These are phyloP conservation scores for Backusella morwellensis DNA, from an alignment of 192 early-diverging fungal genomes.

Conservation along the genomic window DNA sequence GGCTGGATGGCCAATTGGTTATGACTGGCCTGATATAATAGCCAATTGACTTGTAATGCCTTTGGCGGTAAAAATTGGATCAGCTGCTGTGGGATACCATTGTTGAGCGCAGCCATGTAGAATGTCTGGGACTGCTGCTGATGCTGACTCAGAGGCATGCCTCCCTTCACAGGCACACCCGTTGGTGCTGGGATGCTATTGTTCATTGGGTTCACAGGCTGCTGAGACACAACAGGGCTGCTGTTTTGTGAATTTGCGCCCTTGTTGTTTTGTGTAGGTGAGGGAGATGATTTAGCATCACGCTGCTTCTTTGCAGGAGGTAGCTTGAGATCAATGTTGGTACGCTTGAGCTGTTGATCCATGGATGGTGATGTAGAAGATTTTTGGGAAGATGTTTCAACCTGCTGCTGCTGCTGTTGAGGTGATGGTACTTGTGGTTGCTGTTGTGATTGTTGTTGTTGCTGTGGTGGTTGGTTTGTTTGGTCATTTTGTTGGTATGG, in stretches of 20 bases:
- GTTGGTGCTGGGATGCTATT: not conserved
- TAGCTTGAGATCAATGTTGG: conserved; percentile 31
- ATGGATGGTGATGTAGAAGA: not conserved
- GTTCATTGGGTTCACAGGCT: not conserved
- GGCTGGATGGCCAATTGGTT: conserved; percentile 9
- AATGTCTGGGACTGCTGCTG: conserved; percentile 21
- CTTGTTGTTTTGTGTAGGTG: not conserved
- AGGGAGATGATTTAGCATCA: conserved; percentile 2
- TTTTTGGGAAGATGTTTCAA: not conserved
- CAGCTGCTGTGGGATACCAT: conserved; percentile 27
- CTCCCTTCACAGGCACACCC: conserved; percentile 9
- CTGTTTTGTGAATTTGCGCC: not conserved
- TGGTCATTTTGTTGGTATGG: conserved; percentile 1
- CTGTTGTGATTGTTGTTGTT: not conserved
- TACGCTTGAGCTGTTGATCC: conserved; percentile 21
- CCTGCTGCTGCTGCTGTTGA: not conserved
- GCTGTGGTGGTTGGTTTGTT: not conserved
- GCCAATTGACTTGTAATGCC: conserved; percentile 30
- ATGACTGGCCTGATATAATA: conserved; percentile 27
- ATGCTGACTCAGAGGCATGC: conserved; percentile 3
- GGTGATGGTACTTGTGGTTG: not conserved
- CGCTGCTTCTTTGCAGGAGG: conserved; percentile 28
- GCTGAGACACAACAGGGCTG: not conserved
- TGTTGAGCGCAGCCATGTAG: conserved; percentile 23
- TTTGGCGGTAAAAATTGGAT: conserved; percentile 20